phyloP scores from a whole-genome alignment of 129 eudicot species.

The Pittosporum tobira region DNA sequence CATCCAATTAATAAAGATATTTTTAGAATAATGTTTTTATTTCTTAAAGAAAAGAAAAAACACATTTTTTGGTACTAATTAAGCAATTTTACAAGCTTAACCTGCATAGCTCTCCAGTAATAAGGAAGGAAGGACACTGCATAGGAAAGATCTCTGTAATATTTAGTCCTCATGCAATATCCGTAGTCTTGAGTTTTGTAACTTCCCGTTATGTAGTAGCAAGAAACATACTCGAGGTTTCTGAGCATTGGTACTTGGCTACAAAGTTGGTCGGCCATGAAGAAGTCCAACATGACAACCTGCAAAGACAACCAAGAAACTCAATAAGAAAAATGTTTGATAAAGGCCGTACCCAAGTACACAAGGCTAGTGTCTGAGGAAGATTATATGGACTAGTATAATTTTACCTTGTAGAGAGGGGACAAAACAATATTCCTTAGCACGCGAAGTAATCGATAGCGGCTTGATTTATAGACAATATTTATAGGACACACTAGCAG shows the following conservation, averaged over 20 bases:
- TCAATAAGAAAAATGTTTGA: not conserved
- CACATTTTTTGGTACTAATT: not conserved
- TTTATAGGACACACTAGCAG: slow-evolving; percentile 77
- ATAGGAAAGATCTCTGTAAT: slow-evolving; percentile 82
- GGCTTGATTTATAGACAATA: slow-evolving; percentile 71
- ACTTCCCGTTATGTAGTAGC: slow-evolving; percentile 92
- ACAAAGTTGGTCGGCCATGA: slow-evolving; percentile 99
- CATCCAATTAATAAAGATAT: not conserved
- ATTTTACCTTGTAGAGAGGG: slow-evolving; percentile 67
- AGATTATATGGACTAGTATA: too few species aligned
- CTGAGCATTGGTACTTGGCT: slow-evolving; percentile 98
- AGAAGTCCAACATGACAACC: slow-evolving; percentile 91
- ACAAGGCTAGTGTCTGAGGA: too few species aligned
- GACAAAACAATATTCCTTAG: slow-evolving; percentile 70
- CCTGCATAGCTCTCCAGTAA: slow-evolving; percentile 99
- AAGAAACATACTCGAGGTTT: slow-evolving; percentile 72
- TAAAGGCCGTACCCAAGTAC: not conserved
- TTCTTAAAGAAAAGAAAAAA: not conserved
- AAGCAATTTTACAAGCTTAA: slow-evolving; percentile 14
- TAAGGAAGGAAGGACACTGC: slow-evolving; percentile 95
- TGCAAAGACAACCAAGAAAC: not conserved
- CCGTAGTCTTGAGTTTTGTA: slow-evolving; percentile 83
- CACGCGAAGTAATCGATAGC: slow-evolving; percentile 64
- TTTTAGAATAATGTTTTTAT: not conserved
- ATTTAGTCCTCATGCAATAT: slow-evolving; percentile 60